Evolutionary conservation across 2,329 filamentous ascomycete species (phyloP).

Genomic region (Mycogone perniciosa): DNA sequence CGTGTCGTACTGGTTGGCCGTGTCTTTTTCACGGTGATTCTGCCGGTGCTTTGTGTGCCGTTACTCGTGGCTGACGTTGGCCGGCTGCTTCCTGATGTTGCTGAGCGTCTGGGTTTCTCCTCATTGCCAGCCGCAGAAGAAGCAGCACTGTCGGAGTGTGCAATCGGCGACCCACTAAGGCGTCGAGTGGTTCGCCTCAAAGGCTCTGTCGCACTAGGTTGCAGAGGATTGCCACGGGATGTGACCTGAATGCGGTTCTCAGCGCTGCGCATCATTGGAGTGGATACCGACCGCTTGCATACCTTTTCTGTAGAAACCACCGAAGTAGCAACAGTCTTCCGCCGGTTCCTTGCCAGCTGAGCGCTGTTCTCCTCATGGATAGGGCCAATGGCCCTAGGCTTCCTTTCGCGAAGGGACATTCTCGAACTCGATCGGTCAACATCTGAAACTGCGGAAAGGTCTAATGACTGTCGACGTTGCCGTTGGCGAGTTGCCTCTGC

Average conservation of each 20-base stretch:
- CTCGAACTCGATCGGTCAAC: conserved; percentile 45
- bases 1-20: conserved; percentile 42
- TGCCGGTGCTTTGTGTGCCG: conserved; percentile 32
- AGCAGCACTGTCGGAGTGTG: conserved; percentile 8
- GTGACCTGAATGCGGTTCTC: conserved; percentile 21
- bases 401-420: conserved; percentile 69
- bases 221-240: conserved; percentile 26
- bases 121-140: conserved; percentile 14
- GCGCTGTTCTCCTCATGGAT: conserved; percentile 38
- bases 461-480: conserved; percentile 55
- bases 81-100: conserved; percentile 10
- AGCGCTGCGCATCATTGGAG: not conserved
- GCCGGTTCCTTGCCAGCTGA: conserved; percentile 37
- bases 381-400: conserved; percentile 49
- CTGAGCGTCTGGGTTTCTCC: conserved; percentile 11
- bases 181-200: conserved; percentile 37
- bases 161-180: conserved; percentile 42
- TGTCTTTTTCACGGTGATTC: conserved; percentile 53
- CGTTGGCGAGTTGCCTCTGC: conserved; percentile 57
- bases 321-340: conserved; percentile 43
- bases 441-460: conserved; percentile 22
- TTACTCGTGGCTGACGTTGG: conserved; percentile 30
- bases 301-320: conserved; percentile 21
- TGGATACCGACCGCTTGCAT: not conserved
- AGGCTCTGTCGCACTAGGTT: conserved; percentile 20